Evolutionary conservation across 306 rosid species (phyloP), one percentile per base, ranked within the genome.

Genomic region (Lupinus albus): DNA sequence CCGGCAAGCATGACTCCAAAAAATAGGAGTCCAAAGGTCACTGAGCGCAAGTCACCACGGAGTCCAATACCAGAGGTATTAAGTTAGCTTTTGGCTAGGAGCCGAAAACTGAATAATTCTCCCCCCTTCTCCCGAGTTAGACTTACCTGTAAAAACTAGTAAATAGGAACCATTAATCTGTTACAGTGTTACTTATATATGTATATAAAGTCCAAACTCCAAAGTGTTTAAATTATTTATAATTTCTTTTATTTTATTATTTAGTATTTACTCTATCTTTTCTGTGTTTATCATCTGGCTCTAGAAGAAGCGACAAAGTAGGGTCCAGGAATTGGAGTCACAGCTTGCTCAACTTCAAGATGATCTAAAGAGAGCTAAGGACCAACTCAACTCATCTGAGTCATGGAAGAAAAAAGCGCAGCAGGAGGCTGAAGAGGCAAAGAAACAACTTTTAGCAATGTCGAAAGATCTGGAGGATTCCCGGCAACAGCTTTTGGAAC

Each of bases 351-450:
- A 80, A 58, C 95, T 91, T 28, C 88, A 86, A 71, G 91, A 88
- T 61, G 95, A 86, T 61, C 84, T 86, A 53, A 88, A 74, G 84
- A 83, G 75, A 76, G 71, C 91, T 20, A 86, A 80, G 70, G 95
- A 88, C 32, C 93, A 86, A 78, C 75, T 86, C 59, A 84, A 68
- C 75, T 61, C 84, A 15, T 79, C 88, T 1, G 95, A 91, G 67
- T 79, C 87, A 35, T 55, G 70, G 64, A 86, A 82, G 86, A 91
- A 72, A 56, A 81, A 78, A 74, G 82, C 64, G 55, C 89, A 84
- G 72, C 82, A 78, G 55, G 96, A 91, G 62, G 88, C 89, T 38
- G 96, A 91, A 72, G 94, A 86, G 69, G 96, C 89, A 58, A 86
- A 80, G 60, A 82, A 77, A 61, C 78, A 80, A 77, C 79, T 84